Evolutionary conservation across 2,329 filamentous ascomycete genomes (phyloP).

Genomic region (Cordyceps cateniannulata): DNA sequence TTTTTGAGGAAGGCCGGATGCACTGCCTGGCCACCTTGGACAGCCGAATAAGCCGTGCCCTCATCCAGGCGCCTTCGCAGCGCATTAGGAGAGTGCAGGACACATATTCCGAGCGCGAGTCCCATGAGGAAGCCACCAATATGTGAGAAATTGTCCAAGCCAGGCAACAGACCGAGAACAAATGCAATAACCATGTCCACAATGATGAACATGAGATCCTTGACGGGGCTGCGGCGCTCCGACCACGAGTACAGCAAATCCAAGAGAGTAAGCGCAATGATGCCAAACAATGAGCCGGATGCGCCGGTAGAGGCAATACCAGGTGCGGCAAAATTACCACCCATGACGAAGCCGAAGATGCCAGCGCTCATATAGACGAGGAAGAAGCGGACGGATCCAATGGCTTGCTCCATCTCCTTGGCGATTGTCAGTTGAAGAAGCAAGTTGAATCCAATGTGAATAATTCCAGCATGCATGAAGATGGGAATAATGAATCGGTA

Average conservation of each 20-base stretch:
- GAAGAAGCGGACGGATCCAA: constrained; percentile 81
- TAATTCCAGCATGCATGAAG: constrained; percentile 87
- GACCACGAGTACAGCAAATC: constrained; percentile 92
- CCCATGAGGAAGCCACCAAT: constrained; percentile 96
- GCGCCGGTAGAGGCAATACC: constrained; percentile 80
- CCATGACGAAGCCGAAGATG: constrained; percentile 93
- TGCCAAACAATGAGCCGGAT: constrained; percentile 84
- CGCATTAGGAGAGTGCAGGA: constrained; percentile 81
- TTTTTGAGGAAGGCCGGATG: constrained; percentile 52
- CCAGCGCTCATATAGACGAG: constrained; percentile 86
- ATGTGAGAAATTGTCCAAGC: constrained; percentile 94
- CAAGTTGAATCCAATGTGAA: constrained; percentile 95
- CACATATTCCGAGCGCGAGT: constrained; percentile 74
- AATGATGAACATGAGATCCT: constrained; percentile 81
- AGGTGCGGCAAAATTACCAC: constrained; percentile 83
- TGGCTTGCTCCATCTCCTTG: constrained; percentile 85
- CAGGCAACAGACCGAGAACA: constrained; percentile 83
- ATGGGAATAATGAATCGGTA: constrained; percentile 94
- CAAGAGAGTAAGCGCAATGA: constrained; percentile 80
- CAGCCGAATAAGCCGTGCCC: constrained; percentile 64
- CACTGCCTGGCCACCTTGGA: constrained; percentile 45
- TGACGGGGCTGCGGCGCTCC: constrained; percentile 66
- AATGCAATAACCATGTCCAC: constrained; percentile 86
- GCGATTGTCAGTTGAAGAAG: constrained; percentile 84
- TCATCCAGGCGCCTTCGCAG: constrained; percentile 68